Percentiles rank a stretch among this genome's conserved stretches.
Conservation (phyloP, 257 asterid genomes). For the Forsythia suspensa region DNA sequence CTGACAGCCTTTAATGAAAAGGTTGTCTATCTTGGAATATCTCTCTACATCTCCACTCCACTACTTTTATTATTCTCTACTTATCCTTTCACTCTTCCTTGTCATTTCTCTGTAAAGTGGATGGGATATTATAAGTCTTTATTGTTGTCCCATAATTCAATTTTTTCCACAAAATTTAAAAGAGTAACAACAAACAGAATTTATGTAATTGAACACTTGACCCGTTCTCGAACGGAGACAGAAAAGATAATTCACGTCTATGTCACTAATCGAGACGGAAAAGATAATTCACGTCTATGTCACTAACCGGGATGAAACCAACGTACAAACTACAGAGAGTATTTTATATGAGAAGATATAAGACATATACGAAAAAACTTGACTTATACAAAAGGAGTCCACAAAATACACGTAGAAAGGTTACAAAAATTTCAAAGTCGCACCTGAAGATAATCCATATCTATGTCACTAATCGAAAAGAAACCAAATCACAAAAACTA, state of each 20-base stretch:
- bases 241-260: neutral
- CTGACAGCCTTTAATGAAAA: conserved; percentile 25
- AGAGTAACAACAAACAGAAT: neutral
- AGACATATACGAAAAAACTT: neutral
- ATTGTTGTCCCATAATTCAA: neutral
- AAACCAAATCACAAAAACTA: neutral
- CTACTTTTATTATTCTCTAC: conserved; percentile 15
- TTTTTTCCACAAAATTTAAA: neutral
- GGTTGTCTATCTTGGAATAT: conserved; percentile 7
- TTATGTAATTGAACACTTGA: neutral
- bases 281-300: neutral
- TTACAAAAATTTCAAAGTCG: no score
- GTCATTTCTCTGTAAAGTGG: conserved; percentile 19
- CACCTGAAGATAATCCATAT: neutral
- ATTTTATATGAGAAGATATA: neutral
- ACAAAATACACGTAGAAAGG: neutral
- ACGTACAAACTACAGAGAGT: neutral
- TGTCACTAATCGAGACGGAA: neutral
- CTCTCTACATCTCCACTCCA: conserved; percentile 32
- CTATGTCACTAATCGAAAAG: neutral
- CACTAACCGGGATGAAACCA: neutral
- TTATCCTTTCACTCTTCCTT: conserved; percentile 11
- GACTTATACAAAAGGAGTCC: neutral
- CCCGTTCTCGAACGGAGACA: neutral
- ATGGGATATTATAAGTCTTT: neutral